Evolutionary conservation across 2,329 filamentous ascomycete species (phyloP).

Genomic region (Cephalotrichum gorgonifer): DNA sequence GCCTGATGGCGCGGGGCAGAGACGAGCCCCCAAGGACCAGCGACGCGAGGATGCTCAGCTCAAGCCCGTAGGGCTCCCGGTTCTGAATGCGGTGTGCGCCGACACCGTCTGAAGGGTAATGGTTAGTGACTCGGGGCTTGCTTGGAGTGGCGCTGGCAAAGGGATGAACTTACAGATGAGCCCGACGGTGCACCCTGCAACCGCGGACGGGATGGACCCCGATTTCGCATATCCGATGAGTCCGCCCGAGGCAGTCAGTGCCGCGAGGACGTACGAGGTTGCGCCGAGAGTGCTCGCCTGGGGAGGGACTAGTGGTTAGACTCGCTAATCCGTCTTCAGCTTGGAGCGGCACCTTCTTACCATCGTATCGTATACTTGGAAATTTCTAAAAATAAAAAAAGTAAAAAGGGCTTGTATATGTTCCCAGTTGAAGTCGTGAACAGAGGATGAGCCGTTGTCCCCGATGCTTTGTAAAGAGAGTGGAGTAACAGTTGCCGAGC

Average conservation of each 20-base stretch:
- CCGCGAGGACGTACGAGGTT: slow-evolving; percentile 69
- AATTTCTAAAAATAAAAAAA: background rate
- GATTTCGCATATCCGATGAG: slow-evolving; percentile 79
- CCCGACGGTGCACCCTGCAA: slow-evolving; percentile 77
- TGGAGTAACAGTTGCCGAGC: no score
- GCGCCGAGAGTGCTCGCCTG: slow-evolving; percentile 17
- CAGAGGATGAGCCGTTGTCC: no score
- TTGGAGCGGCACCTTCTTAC: background rate
- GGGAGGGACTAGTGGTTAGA: background rate
- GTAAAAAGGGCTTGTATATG: background rate
- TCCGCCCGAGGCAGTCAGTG: slow-evolving; percentile 77
- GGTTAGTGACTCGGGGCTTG: background rate
- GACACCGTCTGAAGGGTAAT: slow-evolving; percentile 48
- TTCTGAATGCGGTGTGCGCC: slow-evolving; percentile 73
- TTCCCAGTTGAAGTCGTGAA: no score
- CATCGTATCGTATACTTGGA: background rate
- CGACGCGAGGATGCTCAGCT: slow-evolving; percentile 81
- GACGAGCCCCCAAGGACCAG: slow-evolving; percentile 74
- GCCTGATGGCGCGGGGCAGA: slow-evolving; percentile 76
- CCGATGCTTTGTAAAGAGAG: no score
- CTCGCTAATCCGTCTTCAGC: background rate
- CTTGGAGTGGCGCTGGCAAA: background rate
- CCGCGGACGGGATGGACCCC: slow-evolving; percentile 76
- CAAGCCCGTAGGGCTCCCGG: slow-evolving; percentile 69
- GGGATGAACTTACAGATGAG: slow-evolving; percentile 35